These are phyloP conservation scores for Cystobasidium slooffiae DNA, from an alignment of 1,284 basidiomycete species.

Conservation along the genomic window DNA sequence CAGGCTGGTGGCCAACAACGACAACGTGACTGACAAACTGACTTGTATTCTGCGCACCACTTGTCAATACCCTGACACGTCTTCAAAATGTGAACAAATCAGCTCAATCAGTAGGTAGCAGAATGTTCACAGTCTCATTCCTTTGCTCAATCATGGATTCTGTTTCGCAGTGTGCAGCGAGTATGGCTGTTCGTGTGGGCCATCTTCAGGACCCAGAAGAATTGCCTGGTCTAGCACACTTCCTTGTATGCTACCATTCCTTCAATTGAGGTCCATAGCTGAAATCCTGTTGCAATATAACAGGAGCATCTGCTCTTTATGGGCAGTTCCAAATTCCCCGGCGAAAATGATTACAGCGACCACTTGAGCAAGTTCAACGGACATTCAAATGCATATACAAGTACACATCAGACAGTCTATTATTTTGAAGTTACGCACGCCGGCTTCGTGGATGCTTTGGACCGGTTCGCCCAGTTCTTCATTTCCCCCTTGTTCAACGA, in stretches of 20 bases:
- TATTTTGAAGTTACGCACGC: conserved; percentile 84
- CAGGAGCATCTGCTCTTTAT: conserved; percentile 57
- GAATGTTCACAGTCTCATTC: neutral
- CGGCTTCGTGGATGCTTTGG: conserved; percentile 78
- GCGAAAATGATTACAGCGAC: conserved; percentile 86
- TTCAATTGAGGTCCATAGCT: neutral
- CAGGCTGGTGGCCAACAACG: neutral
- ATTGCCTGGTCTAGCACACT: conserved; percentile 61
- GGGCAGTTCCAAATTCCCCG: conserved; percentile 68
- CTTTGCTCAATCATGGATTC: neutral
- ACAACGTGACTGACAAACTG: conserved; percentile 3
- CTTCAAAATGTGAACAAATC: too few relatives aligned
- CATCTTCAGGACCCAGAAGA: conserved; percentile 82
- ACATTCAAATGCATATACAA: conserved; percentile 39
- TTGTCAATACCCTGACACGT: neutral
- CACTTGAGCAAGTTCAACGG: conserved; percentile 25
- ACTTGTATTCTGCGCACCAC: neutral
- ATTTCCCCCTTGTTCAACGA: conserved; percentile 81
- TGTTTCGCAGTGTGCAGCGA: conserved; percentile 80
- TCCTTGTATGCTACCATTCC: conserved; percentile 54
- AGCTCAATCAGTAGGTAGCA: conserved; percentile 11
- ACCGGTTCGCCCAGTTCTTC: conserved; percentile 92
- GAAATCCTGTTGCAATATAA: neutral
- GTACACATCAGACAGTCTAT: conserved; percentile 87
- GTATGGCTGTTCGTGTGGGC: conserved; percentile 92